phyloP scores from a whole-genome alignment of 1,139 yeast genomes.

The Yamadazyma diddensiae region DNA sequence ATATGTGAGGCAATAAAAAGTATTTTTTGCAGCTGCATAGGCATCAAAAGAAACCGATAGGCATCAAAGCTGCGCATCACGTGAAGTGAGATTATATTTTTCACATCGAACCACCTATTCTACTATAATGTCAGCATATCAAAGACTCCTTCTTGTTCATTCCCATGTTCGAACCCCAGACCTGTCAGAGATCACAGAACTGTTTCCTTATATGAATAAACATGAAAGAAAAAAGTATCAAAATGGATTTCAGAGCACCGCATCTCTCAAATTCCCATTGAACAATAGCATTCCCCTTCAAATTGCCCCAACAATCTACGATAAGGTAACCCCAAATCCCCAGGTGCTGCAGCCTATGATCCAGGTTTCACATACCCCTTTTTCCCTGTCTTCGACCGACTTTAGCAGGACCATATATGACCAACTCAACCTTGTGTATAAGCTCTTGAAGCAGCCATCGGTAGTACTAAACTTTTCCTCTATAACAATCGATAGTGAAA shows the following conservation, averaged over 20 bases:
- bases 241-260: slow-evolving; percentile 4
- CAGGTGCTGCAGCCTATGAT: no score
- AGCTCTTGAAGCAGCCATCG: background rate
- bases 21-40: background rate
- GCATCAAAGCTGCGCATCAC: slow-evolving; percentile 6
- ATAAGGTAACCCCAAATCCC: no score
- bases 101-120: background rate
- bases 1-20: background rate
- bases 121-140: slow-evolving; percentile 4
- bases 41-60: background rate
- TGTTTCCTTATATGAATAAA: slow-evolving; percentile 8
- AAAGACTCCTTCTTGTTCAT: slow-evolving; percentile 7
- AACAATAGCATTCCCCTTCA: slow-evolving; percentile 4
- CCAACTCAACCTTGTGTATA: background rate
- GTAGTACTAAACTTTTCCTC: slow-evolving; percentile 4
- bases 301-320: slow-evolving; percentile 1
- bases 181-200: slow-evolving; percentile 7
- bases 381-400: no score
- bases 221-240: slow-evolving; percentile 5
- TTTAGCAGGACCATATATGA: background rate
- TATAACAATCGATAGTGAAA: background rate
- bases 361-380: no score
- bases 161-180: slow-evolving; percentile 6
- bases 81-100: slow-evolving; percentile 9
- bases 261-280: slow-evolving; percentile 5